Evolutionary conservation across 2,329 filamentous ascomycete genomes (phyloP).

Genomic region (Diaporthe sp.): DNA sequence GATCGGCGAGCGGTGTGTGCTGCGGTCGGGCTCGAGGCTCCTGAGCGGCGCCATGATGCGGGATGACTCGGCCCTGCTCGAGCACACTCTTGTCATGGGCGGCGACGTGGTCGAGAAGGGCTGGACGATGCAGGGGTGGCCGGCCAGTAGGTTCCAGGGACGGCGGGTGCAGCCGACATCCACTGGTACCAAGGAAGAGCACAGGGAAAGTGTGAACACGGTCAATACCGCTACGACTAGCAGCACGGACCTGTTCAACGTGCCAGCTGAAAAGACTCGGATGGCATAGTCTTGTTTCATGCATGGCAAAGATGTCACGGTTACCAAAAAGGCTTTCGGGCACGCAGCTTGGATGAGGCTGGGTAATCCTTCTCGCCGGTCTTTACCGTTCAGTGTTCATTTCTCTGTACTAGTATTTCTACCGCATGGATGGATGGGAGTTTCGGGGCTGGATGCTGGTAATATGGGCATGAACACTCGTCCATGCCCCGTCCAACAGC

Average conservation of each 20-base stretch:
- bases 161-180: slow-evolving; percentile 5
- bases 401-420: slow-evolving; percentile 3
- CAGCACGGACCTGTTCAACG: neutral
- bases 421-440: neutral
- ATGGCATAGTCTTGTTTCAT: neutral
- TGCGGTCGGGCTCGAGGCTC: slow-evolving; percentile 65
- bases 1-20: slow-evolving; percentile 65
- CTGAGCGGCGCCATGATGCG: slow-evolving; percentile 68
- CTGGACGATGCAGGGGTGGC: slow-evolving; percentile 69
- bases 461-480: neutral
- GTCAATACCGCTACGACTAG: neutral
- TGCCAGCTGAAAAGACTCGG: neutral
- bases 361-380: slow-evolving; percentile 1
- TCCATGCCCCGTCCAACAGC: neutral
- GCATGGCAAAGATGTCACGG: no score
- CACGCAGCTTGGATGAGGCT: slow-evolving; percentile 1
- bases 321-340: neutral
- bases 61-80: slow-evolving; percentile 65
- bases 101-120: slow-evolving; percentile 68
- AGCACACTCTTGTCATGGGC: slow-evolving; percentile 71
- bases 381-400: neutral
- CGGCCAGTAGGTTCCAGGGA: slow-evolving; percentile 58
- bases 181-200: neutral
- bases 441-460: neutral
- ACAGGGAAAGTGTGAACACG: neutral